These are phyloP conservation scores for Pluteus cervinus DNA, from an alignment of 768 basidiomycete genomes.

Conservation along the genomic window DNA sequence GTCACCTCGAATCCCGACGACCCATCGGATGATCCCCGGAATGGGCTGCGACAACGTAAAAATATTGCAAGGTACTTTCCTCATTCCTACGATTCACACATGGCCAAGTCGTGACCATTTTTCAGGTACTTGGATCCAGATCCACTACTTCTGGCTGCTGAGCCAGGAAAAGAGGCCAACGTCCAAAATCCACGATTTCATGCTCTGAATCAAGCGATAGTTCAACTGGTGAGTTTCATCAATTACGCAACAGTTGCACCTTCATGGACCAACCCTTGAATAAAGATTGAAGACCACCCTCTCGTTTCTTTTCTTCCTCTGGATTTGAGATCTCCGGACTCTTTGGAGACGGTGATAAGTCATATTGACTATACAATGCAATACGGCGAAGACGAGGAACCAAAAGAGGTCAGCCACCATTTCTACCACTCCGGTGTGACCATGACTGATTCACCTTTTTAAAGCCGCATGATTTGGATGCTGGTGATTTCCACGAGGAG, in stretches of 20 bases:
- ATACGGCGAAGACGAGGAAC: constrained; percentile 98
- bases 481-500: constrained; percentile 81
- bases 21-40: constrained; percentile 53
- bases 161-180: constrained; percentile 51
- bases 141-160: constrained; percentile 72
- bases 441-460: constrained; percentile 11
- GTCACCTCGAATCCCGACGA: constrained; percentile 66
- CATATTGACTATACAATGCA: constrained; percentile 99
- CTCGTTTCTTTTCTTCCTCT: constrained; percentile 95
- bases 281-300: constrained; percentile 96
- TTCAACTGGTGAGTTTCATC: constrained; percentile 74
- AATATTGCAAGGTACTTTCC: constrained; percentile 74
- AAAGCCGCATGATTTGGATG: constrained; percentile 92
- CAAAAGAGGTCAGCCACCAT: constrained; percentile 65
- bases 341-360: constrained; percentile 83
- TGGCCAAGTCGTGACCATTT: constrained; percentile 1
- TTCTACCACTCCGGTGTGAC: constrained; percentile 2
- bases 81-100: not conserved
- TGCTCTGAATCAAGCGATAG: constrained; percentile 90
- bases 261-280: constrained; percentile 3
- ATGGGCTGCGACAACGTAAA: constrained; percentile 64
- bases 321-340: constrained; percentile 85
- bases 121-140: constrained; percentile 91
- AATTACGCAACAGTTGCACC: constrained; percentile 81
- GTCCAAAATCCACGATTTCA: constrained; percentile 78